Percentiles rank a stretch among this genome's conserved stretches.
Evolutionary conservation across 257 asterid genomes (phyloP).

Genomic region (Gardenia jasminoides): DNA sequence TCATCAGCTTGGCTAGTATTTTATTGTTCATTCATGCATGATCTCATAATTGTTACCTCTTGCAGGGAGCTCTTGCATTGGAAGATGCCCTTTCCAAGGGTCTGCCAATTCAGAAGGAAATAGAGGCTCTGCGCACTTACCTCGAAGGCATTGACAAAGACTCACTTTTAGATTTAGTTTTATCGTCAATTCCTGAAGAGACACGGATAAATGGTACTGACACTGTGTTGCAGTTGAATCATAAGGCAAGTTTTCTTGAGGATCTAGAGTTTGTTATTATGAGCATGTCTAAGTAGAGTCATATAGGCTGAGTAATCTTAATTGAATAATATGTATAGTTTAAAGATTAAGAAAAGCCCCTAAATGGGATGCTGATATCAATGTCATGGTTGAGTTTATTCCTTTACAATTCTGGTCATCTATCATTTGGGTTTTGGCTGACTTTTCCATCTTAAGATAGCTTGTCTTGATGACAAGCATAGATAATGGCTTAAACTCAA

Average conservation of each 20-base stretch:
- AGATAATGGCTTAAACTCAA: too few species aligned
- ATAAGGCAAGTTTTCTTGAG: constrained; percentile 59
- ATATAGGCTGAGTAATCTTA: background rate
- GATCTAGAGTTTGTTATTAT: background rate
- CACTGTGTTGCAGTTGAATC: constrained; percentile 69
- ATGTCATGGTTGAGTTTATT: background rate
- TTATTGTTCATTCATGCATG: background rate
- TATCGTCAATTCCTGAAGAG: constrained; percentile 88
- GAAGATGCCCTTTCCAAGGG: constrained; percentile 93
- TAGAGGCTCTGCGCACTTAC: constrained; percentile 56
- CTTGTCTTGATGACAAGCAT: too few species aligned
- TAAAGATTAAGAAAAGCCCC: background rate
- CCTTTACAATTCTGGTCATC: background rate
- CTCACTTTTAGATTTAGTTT: constrained; percentile 59
- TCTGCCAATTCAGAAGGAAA: constrained; percentile 78
- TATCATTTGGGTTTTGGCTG: background rate
- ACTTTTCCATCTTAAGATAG: background rate
- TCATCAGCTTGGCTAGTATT: background rate
- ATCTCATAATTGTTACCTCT: constrained; percentile 6
- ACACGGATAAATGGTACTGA: constrained; percentile 65
- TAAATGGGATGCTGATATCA: background rate
- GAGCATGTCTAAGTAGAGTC: background rate
- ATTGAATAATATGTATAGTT: background rate
- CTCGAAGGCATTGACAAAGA: constrained; percentile 72
- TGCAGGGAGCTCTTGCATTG: constrained; percentile 83